A percentile compares a stretch with the other conserved stretches of the same genome.
Conservation (phyloP, 2,329 filamentous ascomycete genomes). For the Fusarium devonianum region DNA sequence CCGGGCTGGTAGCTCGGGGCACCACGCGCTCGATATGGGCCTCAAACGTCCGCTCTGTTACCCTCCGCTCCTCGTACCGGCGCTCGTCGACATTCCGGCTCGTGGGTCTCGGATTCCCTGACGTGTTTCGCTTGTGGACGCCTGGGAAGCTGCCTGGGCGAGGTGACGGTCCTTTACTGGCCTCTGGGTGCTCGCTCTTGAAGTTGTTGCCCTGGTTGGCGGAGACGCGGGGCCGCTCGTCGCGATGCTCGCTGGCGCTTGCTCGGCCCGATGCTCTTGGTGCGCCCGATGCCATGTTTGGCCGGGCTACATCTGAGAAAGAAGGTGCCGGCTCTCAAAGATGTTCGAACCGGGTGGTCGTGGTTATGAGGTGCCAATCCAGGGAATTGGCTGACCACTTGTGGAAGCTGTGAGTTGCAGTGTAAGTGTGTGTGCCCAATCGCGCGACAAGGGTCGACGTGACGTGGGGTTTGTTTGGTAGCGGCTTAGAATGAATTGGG, state of each 20-base stretch:
- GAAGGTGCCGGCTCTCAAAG: too few species aligned
- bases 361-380: too few species aligned
- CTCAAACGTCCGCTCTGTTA: slow-evolving; percentile 63
- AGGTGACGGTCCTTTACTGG: slow-evolving; percentile 48
- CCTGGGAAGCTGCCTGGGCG: slow-evolving; percentile 47
- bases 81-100: slow-evolving; percentile 54
- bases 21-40: slow-evolving; percentile 70
- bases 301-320: slow-evolving; percentile 47
- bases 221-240: slow-evolving; percentile 50
- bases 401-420: background rate
- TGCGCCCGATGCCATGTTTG: slow-evolving; percentile 52
- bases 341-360: too few species aligned
- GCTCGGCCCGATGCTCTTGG: slow-evolving; percentile 55
- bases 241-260: slow-evolving; percentile 48
- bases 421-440: slow-evolving; percentile 42
- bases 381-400: too few species aligned
- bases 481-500: slow-evolving; percentile 9
- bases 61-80: slow-evolving; percentile 59
- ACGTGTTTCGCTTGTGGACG: slow-evolving; percentile 63
- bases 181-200: slow-evolving; percentile 47
- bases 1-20: slow-evolving; percentile 65
- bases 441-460: slow-evolving; percentile 29
- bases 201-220: slow-evolving; percentile 44
- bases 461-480: slow-evolving; percentile 38
- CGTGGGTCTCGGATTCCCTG: slow-evolving; percentile 60